phyloP scores from a whole-genome alignment of 371 early-diverging fungal species.

The Actinomucor elegans region DNA sequence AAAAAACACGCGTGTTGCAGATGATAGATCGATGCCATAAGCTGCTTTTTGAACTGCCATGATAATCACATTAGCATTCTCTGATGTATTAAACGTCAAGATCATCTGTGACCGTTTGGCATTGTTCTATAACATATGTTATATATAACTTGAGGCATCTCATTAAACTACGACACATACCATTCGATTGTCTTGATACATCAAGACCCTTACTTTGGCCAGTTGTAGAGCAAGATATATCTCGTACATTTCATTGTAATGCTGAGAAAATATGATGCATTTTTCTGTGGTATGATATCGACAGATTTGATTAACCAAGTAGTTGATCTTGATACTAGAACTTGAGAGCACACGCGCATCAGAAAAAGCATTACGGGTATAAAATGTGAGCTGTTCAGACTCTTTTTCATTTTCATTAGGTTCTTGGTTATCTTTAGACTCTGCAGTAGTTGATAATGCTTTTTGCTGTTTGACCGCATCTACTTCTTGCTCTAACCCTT shows the following conservation, averaged over 20 bases:
- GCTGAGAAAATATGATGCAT: slow-evolving; percentile 60
- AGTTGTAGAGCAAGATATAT: slow-evolving; percentile 51
- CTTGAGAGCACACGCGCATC: slow-evolving; percentile 20
- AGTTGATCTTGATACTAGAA: slow-evolving; percentile 58
- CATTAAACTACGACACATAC: slow-evolving; percentile 16
- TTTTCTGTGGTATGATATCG: slow-evolving; percentile 48
- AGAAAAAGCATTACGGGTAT: slow-evolving; percentile 18
- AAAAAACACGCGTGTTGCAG: slow-evolving; percentile 73
- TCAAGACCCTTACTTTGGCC: slow-evolving; percentile 54
- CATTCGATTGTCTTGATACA: slow-evolving; percentile 53
- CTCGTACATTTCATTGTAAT: slow-evolving; percentile 44
- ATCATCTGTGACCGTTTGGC: slow-evolving; percentile 62
- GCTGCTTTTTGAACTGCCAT: slow-evolving; percentile 73
- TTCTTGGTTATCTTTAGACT: not conserved
- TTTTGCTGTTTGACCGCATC: not conserved
- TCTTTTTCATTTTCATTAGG: not conserved
- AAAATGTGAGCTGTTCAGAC: slow-evolving; percentile 13
- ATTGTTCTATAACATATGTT: slow-evolving; percentile 26
- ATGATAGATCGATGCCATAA: slow-evolving; percentile 74
- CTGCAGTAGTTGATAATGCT: not conserved
- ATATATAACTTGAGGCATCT: too few relatives aligned
- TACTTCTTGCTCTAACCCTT: not conserved
- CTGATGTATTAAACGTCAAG: slow-evolving; percentile 73
- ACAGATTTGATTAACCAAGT: slow-evolving; percentile 48
- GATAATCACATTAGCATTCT: slow-evolving; percentile 61